Conservation (phyloP, 192 early-diverging fungal species). For the Backusella liffmaniae region DNA sequence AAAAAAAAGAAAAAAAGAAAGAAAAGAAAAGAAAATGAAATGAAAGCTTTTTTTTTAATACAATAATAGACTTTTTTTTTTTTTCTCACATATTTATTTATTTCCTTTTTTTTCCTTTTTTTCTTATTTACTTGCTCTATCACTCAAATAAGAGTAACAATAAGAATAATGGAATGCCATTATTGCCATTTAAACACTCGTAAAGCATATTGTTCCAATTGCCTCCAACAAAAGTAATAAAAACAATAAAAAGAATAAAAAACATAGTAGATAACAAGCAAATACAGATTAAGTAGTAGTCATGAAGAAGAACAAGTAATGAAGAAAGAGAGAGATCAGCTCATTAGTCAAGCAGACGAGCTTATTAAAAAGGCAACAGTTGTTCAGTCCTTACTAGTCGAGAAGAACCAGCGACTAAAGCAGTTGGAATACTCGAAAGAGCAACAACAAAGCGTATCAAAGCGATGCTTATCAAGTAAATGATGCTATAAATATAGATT, state of each 20-base stretch:
- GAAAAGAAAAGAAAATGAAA: too few relatives aligned
- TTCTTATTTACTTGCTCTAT: background rate
- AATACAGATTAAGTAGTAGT: background rate
- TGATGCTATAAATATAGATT: background rate
- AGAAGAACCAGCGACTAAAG: constrained; percentile 16
- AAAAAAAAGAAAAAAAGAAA: background rate
- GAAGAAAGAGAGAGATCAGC: constrained; percentile 3
- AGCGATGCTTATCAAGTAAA: constrained; percentile 10
- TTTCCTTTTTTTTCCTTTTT: background rate
- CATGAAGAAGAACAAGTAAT: background rate
- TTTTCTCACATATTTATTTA: too few relatives aligned
- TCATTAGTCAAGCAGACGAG: constrained; percentile 19
- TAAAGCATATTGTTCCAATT: constrained; percentile 23
- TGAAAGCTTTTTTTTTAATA: too few relatives aligned
- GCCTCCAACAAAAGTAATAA: constrained; percentile 30
- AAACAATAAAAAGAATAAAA: background rate
- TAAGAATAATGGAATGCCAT: constrained; percentile 28
- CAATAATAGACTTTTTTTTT: background rate
- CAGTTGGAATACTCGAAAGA: background rate
- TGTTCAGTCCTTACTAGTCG: constrained; percentile 15
- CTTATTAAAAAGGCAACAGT: constrained; percentile 6
- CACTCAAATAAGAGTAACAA: background rate
- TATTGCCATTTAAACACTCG: constrained; percentile 34
- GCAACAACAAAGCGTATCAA: background rate
- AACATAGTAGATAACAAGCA: background rate